Evolutionary conservation across 345 rosid genomes (phyloP), one percentile per base, ranked within the genome.

Genomic region (Euphorbia lathyris): DNA sequence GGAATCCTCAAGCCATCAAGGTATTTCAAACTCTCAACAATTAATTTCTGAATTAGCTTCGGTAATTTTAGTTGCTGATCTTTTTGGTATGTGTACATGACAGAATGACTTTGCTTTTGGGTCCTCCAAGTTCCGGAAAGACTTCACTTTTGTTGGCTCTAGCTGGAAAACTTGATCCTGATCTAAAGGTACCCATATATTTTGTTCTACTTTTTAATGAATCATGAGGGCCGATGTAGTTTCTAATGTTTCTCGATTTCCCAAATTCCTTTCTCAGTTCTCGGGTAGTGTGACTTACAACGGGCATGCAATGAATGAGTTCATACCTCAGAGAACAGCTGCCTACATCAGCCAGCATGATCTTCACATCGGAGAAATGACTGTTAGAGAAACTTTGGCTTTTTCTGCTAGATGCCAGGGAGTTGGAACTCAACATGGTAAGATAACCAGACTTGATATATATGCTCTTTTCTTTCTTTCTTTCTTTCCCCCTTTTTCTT

Each of bases 61-160:
- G 1, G 11, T 3, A 34, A 30, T 29, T 25, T 9, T 45, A 45
- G 0, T 56, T 20, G n/a, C n/a, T 71, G 4, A 26, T 57, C 51
- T 52, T 50, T 66, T 34, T 45, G 12, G 27, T 25, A 26, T 48
- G n/a, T 71, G n/a, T 6, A 40, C 62, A 29, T 63, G 29, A 65
- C 71, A 91, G 96, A 69, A 78, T 86, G 89, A 79, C 96, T 55
- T 61, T 92, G 83, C 93, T 92, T 38, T 74, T 92, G 80, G 97
- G 97, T 58, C 97, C 97, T 69, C 96, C 96, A 51, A 74, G 88
- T 69, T 88, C 97, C 40, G 97, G 97, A 9, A 92, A 92, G 80
- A 92, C 96, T 5, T 85, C 93, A 0, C 90, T 91, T 2, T 50
- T 91, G 76, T 78, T 89, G 79, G 92, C 96, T 58, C 78, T 91